A percentile compares a stretch with the other conserved stretches of the same genome.
These are phyloP conservation scores for Houttuynia cordata DNA, from an alignment of 164 flowering plant genomes.

Conservation along the genomic window DNA sequence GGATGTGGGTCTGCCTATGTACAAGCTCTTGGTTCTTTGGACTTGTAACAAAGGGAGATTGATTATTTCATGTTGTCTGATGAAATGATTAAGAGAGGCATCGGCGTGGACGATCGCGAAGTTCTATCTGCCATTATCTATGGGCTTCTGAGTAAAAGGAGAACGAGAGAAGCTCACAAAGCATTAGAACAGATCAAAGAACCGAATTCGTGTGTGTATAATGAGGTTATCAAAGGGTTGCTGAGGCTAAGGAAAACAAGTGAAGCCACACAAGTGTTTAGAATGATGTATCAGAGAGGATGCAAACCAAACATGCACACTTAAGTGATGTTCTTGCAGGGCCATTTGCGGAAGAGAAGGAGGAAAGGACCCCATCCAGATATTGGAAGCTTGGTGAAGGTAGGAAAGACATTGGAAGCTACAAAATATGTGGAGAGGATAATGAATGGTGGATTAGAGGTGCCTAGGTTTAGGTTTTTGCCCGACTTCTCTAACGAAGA, in stretches of 20 bases:
- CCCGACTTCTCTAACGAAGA: constrained; percentile 72
- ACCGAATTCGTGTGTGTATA: constrained; percentile 51
- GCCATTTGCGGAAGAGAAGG: constrained; percentile 86
- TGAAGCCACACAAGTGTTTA: constrained; percentile 82
- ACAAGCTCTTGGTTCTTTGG: constrained; percentile 60
- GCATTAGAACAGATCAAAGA: constrained; percentile 37
- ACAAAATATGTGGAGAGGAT: constrained; percentile 74
- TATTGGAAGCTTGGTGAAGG: constrained; percentile 83
- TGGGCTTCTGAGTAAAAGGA: constrained; percentile 43
- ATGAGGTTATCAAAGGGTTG: constrained; percentile 76
- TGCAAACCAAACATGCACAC: constrained; percentile 94
- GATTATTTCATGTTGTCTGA: constrained; percentile 31
- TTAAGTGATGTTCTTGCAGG: constrained; percentile 81
- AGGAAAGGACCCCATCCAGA: constrained; percentile 62
- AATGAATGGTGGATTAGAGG: constrained; percentile 47
- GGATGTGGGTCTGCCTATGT: constrained; percentile 49
- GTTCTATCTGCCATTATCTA: constrained; percentile 38
- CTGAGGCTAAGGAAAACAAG: constrained; percentile 45
- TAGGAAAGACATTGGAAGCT: constrained; percentile 66
- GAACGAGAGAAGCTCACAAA: constrained; percentile 47
- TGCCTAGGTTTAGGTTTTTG: constrained; percentile 78
- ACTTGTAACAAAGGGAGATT: constrained; percentile 59
- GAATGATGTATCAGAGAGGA: constrained; percentile 72
- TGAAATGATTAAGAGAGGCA: constrained; percentile 61
- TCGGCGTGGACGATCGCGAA: constrained; percentile 41